These are phyloP conservation scores for Citrus trifoliata DNA, from an alignment of 345 rosid genomes.

Conservation along the genomic window DNA sequence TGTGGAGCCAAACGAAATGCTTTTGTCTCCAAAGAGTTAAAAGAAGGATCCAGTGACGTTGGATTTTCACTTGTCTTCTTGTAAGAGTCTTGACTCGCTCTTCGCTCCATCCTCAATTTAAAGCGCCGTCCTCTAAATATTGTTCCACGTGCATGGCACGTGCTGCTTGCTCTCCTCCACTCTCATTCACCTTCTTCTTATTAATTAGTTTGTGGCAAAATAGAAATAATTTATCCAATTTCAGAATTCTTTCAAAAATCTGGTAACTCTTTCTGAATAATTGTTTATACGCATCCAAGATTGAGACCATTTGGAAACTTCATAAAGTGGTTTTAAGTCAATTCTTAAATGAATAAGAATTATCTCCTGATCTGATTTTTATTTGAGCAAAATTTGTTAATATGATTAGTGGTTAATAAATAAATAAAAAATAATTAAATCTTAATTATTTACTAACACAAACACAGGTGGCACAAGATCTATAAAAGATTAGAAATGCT, in stretches of 20 bases:
- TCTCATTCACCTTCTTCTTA: not conserved
- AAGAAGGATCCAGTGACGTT: not conserved
- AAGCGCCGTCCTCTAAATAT: constrained; percentile 21
- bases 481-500: rapidly evolving
- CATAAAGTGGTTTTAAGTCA: too few relatives aligned
- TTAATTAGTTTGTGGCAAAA: too few relatives aligned
- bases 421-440: too few relatives aligned
- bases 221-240: too few relatives aligned
- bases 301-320: too few relatives aligned
- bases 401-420: too few relatives aligned
- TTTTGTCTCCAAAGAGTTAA: not conserved
- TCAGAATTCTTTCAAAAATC: too few relatives aligned
- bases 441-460: too few relatives aligned
- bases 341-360: too few relatives aligned
- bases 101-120: constrained; percentile 5
- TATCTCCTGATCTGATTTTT: too few relatives aligned
- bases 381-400: rapidly evolving
- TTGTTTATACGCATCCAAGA: too few relatives aligned
- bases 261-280: too few relatives aligned
- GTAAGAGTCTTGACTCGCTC: constrained; percentile 12
- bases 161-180: not conserved
- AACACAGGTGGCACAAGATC: rapidly evolving
- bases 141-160: constrained; percentile 25
- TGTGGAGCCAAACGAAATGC: not conserved
- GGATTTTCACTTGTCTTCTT: constrained; percentile 12